Evolutionary conservation across 768 basidiomycete species (phyloP), one percentile per base, ranked within the genome.

Genomic region (Daedaleopsis nitida): DNA sequence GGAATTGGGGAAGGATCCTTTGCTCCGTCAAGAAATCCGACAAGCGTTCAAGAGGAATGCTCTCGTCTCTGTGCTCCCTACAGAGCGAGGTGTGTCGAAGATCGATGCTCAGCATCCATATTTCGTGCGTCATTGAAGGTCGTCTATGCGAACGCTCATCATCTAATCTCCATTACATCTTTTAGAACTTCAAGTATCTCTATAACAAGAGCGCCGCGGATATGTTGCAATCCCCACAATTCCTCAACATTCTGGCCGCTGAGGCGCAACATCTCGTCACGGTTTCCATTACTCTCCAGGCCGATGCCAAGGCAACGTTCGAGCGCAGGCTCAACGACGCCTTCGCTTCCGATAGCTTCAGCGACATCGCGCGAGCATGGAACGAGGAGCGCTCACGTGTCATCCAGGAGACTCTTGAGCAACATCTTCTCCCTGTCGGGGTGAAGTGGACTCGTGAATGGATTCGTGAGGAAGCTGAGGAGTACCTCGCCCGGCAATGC

Each of bases 141-240:
- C 24, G 51, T 19, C 3, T 1, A 44, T 37, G 50, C 44, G 44
- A 38, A 55, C n/a, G 17, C 35, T 34, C 8, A 52, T 48, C 42
- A 6, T 63, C 7, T 3, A 32, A 32, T 7, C 27, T 32, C 27
- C 3, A 32, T 32, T 32, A 32, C 27, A 32, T 16, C 51, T 55
- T 11, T 11, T 68, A 99, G 96, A 88, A 86, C 68, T 98, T 98
- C 84, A 98, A 98, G 80, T 98, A 98, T 76, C 82, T 98, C 32
- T 77, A 81, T 27, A 81, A 89, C 62, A 98, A 97, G 69, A 86
- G 85, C 24, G 81, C 94, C 34, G 71, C 72, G 32, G 82, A 86
- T 5, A 88, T 96, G 85, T 67, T 86, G 42, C 81, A 86, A 43
- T 78, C 82, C 1, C 78, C 91, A 19, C 93, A 96, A 67, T 98